These are phyloP conservation scores for Microstegium vimineum DNA, from an alignment of 176 grass and related monocot genomes.

Conservation along the genomic window DNA sequence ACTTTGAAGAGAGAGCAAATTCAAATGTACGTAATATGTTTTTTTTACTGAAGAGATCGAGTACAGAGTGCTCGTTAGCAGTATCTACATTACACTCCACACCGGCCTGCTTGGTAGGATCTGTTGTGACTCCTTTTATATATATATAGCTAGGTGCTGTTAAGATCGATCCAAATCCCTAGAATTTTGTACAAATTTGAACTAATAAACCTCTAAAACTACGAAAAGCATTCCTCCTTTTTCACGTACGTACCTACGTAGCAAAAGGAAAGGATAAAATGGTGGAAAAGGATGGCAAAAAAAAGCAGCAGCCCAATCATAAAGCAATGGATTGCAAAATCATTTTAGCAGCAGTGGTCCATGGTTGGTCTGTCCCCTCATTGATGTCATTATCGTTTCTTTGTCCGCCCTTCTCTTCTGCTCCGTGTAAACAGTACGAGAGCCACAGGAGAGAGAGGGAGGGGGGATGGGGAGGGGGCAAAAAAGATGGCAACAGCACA, in stretches of 20 bases:
- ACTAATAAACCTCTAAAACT: not conserved
- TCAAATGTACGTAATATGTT: not conserved
- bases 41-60: not conserved
- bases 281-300: not conserved
- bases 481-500: conserved; percentile 15
- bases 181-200: not conserved
- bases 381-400: not conserved
- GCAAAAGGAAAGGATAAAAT: not conserved
- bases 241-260: too few species aligned
- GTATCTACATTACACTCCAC: too few species aligned
- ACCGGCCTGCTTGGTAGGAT: too few species aligned
- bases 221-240: not conserved
- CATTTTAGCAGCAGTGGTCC: conserved; percentile 51
- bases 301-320: conserved; percentile 43
- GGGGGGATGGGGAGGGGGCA: not conserved
- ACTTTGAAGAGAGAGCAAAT: not conserved
- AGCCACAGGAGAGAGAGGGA: not conserved
- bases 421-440: not conserved
- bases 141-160: too few species aligned
- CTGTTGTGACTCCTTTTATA: too few species aligned
- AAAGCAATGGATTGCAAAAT: conserved; percentile 78
- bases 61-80: too few species aligned
- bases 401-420: conserved; percentile 18
- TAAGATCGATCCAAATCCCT: not conserved
- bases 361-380: conserved; percentile 14